Conservation (phyloP, 345 rosid species). For the Carallia brachiata region DNA sequence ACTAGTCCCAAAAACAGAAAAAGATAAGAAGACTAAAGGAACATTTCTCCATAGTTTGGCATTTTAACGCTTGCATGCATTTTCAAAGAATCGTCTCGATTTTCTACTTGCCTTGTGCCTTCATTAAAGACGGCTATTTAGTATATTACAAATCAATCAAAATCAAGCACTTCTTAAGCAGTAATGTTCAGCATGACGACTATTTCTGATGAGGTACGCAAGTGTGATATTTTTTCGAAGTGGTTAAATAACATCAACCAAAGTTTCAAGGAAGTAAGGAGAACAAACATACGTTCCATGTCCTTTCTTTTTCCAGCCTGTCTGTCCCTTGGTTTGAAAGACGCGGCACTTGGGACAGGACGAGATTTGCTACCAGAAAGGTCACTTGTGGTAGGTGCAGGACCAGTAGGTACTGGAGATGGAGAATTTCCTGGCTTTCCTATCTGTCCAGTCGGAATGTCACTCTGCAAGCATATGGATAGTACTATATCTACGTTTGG, state of each 20-base stretch:
- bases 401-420: conserved; percentile 34
- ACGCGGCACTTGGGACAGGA: conserved; percentile 44
- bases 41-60: no score
- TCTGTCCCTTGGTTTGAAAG: conserved; percentile 66
- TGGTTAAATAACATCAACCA: background rate
- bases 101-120: no score
- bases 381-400: conserved; percentile 59
- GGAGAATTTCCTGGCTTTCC: conserved; percentile 40
- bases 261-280: background rate
- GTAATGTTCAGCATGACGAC: background rate
- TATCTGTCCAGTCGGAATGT: conserved; percentile 42
- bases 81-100: no score
- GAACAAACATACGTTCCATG: conserved; percentile 41
- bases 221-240: no score
- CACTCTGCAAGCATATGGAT: conserved; percentile 85
- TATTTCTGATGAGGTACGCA: no score
- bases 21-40: no score
- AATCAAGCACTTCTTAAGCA: background rate
- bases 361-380: conserved; percentile 61
- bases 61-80: no score
- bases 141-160: no score
- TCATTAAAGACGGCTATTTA: no score
- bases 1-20: background rate
- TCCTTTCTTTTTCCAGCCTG: conserved; percentile 69
- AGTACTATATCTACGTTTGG: conserved; percentile 78